Evolutionary conservation across 2,329 filamentous ascomycete genomes (phyloP).

Genomic region (Scedosporium apiospermum): DNA sequence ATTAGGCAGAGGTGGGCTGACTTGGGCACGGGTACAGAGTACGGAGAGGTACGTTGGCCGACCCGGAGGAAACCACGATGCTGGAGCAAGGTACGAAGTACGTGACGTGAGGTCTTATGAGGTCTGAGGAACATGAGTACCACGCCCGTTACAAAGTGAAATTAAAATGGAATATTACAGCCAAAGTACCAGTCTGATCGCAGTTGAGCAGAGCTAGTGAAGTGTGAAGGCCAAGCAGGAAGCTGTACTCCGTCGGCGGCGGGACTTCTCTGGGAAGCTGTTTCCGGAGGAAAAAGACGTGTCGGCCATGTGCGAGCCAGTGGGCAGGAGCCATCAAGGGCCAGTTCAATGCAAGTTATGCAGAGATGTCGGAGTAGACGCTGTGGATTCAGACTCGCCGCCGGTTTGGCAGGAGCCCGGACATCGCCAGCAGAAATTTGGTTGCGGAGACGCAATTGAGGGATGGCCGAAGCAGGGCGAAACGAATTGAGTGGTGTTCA

Average conservation of each 20-base stretch:
- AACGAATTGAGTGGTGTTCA: background rate
- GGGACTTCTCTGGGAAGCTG: background rate
- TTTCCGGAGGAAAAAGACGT: background rate
- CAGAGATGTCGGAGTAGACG: background rate
- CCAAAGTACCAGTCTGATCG: too few species aligned
- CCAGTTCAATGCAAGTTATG: background rate
- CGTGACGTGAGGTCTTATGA: background rate
- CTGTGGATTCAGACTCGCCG: background rate
- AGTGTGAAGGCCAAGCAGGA: background rate
- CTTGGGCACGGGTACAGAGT: constrained; percentile 2
- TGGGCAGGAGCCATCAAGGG: background rate
- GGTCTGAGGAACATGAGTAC: background rate
- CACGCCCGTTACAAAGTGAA: background rate
- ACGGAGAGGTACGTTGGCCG: background rate
- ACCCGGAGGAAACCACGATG: background rate
- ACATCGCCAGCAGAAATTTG: background rate
- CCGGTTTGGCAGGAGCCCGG: background rate
- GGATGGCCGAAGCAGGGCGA: background rate
- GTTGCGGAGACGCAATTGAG: background rate
- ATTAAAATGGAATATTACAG: too few species aligned
- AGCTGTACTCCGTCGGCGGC: background rate
- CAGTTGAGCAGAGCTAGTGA: too few species aligned
- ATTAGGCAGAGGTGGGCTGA: background rate
- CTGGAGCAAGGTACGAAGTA: background rate
- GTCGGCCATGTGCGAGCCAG: background rate